phyloP scores from a whole-genome alignment of 495 filamentous ascomycete species.

The Darksidea phi region DNA sequence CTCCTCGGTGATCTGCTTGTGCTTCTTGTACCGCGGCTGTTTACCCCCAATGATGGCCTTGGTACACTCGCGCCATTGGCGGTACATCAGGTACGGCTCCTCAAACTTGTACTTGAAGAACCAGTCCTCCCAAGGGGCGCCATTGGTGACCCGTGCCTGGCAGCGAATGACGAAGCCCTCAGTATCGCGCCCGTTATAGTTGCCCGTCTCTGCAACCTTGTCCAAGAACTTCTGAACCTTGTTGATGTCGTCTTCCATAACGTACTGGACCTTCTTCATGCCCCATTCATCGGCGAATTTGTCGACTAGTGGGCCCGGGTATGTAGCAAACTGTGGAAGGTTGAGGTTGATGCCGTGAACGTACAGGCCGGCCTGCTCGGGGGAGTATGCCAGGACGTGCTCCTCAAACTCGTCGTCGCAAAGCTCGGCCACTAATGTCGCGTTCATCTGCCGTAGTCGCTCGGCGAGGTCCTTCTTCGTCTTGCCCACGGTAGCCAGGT shows the following conservation, averaged over 20 bases:
- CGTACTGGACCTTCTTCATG: constrained; percentile 81
- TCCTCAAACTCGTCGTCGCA: constrained; percentile 97
- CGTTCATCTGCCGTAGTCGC: constrained; percentile 75
- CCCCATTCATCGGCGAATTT: constrained; percentile 91
- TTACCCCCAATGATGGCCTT: constrained; percentile 81
- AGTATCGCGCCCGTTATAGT: constrained; percentile 85
- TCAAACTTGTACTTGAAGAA: constrained; percentile 99
- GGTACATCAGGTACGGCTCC: constrained; percentile 96
- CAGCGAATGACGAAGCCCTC: constrained; percentile 97
- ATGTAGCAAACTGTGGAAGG: constrained; percentile 81
- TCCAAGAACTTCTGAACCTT: constrained; percentile 78
- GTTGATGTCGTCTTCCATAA: constrained; percentile 70
- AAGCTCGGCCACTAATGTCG: constrained; percentile 90
- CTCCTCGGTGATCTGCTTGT: constrained; percentile 83
- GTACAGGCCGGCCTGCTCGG: constrained; percentile 85
- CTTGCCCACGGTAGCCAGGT: constrained; percentile 71
- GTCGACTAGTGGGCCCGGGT: constrained; percentile 73
- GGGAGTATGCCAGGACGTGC: constrained; percentile 87
- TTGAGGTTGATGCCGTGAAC: constrained; percentile 96
- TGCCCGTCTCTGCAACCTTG: constrained; percentile 75
- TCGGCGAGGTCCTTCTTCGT: constrained; percentile 72
- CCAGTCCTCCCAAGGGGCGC: constrained; percentile 71
- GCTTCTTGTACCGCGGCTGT: constrained; percentile 75
- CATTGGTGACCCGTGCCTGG: constrained; percentile 56
- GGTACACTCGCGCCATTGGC: constrained; percentile 97